Conservation (phyloP, 164 flowering plant genomes). For the Warburgia ugandensis region DNA sequence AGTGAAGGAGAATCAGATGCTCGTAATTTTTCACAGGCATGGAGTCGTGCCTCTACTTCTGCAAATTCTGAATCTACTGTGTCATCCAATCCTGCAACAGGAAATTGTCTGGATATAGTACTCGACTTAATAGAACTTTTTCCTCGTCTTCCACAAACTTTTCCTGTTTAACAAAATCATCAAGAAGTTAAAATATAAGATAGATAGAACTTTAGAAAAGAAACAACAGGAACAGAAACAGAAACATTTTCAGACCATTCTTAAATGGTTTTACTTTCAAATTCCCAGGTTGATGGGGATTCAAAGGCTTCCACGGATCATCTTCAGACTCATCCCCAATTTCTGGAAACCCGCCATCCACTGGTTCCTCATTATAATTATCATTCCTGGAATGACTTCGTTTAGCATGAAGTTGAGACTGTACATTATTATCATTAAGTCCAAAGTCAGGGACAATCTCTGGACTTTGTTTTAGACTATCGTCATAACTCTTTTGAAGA, state of each 20-base stretch:
- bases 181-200: not conserved
- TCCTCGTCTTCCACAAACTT: conserved; percentile 26
- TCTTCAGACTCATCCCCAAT: conserved; percentile 35
- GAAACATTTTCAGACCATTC: conserved; percentile 40
- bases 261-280: conserved; percentile 77
- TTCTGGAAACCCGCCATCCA: conserved; percentile 35
- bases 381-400: conserved; percentile 17
- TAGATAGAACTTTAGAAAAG: not conserved
- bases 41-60: conserved; percentile 41
- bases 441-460: conserved; percentile 13
- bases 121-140: conserved; percentile 20
- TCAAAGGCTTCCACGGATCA: conserved; percentile 93
- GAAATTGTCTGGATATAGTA: conserved; percentile 42
- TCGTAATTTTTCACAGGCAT: conserved; percentile 20
- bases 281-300: conserved; percentile 91
- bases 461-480: conserved; percentile 26
- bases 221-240: not conserved
- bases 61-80: conserved; percentile 54
- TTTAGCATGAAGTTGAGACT: conserved; percentile 23
- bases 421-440: conserved; percentile 21
- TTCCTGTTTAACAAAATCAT: conserved; percentile 34
- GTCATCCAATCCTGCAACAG: conserved; percentile 63
- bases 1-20: conserved; percentile 41
- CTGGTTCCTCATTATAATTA: conserved; percentile 26
- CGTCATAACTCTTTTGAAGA: conserved; percentile 28